These are phyloP conservation scores for Pythium angustatum DNA, from an alignment of 352 stramenopile species.

Conservation along the genomic window DNA sequence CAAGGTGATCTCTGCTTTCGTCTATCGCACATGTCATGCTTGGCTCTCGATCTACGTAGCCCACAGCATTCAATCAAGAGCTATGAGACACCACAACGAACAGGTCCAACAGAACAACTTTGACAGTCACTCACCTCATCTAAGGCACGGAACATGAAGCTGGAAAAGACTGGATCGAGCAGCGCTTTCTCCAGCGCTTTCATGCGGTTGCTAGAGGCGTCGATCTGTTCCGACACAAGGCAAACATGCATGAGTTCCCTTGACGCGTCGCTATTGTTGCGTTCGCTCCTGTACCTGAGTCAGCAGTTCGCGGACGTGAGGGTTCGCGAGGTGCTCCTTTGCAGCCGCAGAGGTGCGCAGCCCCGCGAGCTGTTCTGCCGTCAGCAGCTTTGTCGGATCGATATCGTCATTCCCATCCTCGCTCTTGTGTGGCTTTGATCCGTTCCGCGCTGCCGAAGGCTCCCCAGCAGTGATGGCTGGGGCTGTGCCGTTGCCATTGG, in stretches of 20 bases:
- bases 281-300: conserved; percentile 38
- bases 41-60: conserved; percentile 19
- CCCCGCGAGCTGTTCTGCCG: conserved; percentile 46
- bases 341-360: conserved; percentile 40
- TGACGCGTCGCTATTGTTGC: no score
- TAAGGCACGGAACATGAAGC: conserved; percentile 77
- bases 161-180: conserved; percentile 64
- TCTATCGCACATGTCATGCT: neutral
- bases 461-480: neutral
- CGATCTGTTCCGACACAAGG: conserved; percentile 41
- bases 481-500: conserved; percentile 4
- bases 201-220: conserved; percentile 60
- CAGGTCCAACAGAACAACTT: no score
- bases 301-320: conserved; percentile 49
- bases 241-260: neutral
- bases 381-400: conserved; percentile 45
- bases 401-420: conserved; percentile 39
- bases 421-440: neutral
- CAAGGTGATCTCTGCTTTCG: no score
- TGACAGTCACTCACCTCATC: conserved; percentile 56
- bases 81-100: neutral
- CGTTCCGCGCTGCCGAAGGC: neutral
- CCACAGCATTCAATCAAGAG: neutral
- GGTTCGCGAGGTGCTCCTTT: conserved; percentile 47
- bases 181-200: conserved; percentile 80